Conservation (phyloP, 2,329 filamentous ascomycete species). For the Calonectria hongkongensis region DNA sequence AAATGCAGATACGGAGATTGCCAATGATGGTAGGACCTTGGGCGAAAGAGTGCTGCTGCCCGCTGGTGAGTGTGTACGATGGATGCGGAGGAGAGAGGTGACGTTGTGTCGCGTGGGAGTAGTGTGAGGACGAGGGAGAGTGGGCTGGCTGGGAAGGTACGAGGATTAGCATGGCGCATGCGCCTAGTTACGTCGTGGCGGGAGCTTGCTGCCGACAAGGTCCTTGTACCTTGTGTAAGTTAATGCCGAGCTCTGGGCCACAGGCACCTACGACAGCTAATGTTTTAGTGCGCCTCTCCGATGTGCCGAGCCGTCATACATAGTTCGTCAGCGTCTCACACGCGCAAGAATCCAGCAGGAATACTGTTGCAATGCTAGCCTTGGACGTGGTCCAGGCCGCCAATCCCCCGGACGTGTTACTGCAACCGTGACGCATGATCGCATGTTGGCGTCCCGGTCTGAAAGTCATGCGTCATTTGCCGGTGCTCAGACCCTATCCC, state of each 20-base stretch:
- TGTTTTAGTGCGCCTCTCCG: background rate
- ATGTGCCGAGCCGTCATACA: background rate
- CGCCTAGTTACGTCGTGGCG: slow-evolving; percentile 43
- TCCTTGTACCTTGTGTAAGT: slow-evolving; percentile 14
- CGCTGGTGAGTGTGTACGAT: background rate
- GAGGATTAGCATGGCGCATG: slow-evolving; percentile 35
- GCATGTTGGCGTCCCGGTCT: slow-evolving; percentile 17
- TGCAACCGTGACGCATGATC: slow-evolving; percentile 16
- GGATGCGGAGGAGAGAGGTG: slow-evolving; percentile 7
- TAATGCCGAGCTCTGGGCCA: slow-evolving; percentile 17
- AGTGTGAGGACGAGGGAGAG: slow-evolving; percentile 31
- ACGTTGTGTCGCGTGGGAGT: slow-evolving; percentile 31
- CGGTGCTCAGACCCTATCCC: slow-evolving; percentile 27
- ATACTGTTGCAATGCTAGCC: background rate
- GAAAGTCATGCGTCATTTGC: slow-evolving; percentile 27
- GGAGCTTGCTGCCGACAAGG: slow-evolving; percentile 42
- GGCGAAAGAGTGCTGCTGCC: slow-evolving; percentile 24
- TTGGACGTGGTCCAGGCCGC: slow-evolving; percentile 9
- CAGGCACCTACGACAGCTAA: background rate
- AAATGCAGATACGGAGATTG: slow-evolving; percentile 35
- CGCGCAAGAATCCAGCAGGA: background rate
- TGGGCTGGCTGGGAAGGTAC: slow-evolving; percentile 39
- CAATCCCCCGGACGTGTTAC: background rate
- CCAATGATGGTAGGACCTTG: slow-evolving; percentile 42
- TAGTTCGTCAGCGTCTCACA: background rate